Evolutionary conservation across 495 filamentous ascomycete species (phyloP).

Genomic region (Penicillium riverlandense): DNA sequence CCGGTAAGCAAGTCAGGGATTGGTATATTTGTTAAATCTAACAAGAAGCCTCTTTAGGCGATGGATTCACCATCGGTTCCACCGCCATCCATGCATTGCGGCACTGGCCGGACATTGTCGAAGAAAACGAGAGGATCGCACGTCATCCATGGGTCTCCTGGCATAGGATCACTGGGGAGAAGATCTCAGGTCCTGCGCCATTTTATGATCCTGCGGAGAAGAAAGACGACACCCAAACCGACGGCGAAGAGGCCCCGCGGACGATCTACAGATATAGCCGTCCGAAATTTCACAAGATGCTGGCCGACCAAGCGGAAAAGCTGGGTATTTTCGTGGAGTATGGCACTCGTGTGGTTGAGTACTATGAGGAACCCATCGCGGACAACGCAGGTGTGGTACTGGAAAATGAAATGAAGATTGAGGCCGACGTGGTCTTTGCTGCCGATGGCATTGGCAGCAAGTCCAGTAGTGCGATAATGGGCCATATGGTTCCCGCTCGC

Average conservation of each 20-base stretch:
- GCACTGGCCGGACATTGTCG: slow-evolving; percentile 48
- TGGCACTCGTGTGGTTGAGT: slow-evolving; percentile 39
- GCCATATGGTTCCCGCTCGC: slow-evolving; percentile 5
- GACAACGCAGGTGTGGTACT: slow-evolving; percentile 37
- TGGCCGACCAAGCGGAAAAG: slow-evolving; percentile 41
- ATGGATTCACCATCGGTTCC: slow-evolving; percentile 46
- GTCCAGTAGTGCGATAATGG: slow-evolving; percentile 35
- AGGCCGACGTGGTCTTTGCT: slow-evolving; percentile 50
- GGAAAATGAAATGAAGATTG: slow-evolving; percentile 33
- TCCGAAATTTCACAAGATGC: slow-evolving; percentile 49
- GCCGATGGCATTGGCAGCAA: slow-evolving; percentile 50
- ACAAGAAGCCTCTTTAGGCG: slow-evolving; percentile 25
- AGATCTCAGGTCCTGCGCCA: slow-evolving; percentile 37
- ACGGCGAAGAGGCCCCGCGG: slow-evolving; percentile 23
- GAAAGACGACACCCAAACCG: background rate
- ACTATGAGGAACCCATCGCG: slow-evolving; percentile 34
- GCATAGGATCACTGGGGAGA: slow-evolving; percentile 45
- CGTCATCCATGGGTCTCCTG: slow-evolving; percentile 43
- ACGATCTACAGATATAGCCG: slow-evolving; percentile 37
- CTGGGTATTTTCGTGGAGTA: slow-evolving; percentile 45
- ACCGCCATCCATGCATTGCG: slow-evolving; percentile 42
- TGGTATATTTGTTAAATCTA: background rate
- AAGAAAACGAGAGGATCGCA: slow-evolving; percentile 39
- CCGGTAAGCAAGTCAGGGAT: background rate
- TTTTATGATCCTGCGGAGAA: slow-evolving; percentile 5